Evolutionary conservation across 78 protist species (phyloP).

Genomic region (Cyanophora paradoxa): DNA sequence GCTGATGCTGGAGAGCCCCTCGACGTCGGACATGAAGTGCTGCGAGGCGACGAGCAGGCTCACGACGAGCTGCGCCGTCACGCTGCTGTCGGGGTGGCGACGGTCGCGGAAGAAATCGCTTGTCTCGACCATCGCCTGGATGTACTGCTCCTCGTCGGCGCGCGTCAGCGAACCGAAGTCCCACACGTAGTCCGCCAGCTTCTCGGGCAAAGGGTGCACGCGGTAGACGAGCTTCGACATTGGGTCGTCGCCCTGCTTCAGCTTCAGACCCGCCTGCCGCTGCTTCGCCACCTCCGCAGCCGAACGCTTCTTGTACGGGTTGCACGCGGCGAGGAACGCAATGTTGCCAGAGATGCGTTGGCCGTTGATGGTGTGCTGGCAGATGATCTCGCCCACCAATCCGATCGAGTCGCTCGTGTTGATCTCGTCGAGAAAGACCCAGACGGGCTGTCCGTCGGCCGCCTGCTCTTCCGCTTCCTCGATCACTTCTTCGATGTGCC

Average conservation of each 20-base stretch:
- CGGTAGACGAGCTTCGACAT: conserved; percentile 26
- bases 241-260: background rate
- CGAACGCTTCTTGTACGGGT: conserved; percentile 37
- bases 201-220: conserved; percentile 47
- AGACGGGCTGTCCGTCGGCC: background rate
- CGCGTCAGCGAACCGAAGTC: conserved; percentile 45
- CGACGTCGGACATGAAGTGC: background rate
- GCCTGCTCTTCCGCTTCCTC: background rate
- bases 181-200: conserved; percentile 29
- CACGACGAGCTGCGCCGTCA: background rate
- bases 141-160: conserved; percentile 23
- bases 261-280: background rate
- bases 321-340: conserved; percentile 44
- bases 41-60: background rate
- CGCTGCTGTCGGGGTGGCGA: background rate
- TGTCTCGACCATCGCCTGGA: conserved; percentile 19
- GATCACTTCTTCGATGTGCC: conserved; percentile 7
- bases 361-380: conserved; percentile 10
- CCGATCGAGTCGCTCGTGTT: conserved; percentile 48
- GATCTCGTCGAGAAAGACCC: conserved; percentile 59
- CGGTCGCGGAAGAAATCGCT: background rate
- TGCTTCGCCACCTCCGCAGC: background rate
- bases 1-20: background rate
- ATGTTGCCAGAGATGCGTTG: conserved; percentile 2
- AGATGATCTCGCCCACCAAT: conserved; percentile 26